Base-by-base conservation (phyloP, 2,329 filamentous ascomycete species). In the Fusarium piperis region DNA sequence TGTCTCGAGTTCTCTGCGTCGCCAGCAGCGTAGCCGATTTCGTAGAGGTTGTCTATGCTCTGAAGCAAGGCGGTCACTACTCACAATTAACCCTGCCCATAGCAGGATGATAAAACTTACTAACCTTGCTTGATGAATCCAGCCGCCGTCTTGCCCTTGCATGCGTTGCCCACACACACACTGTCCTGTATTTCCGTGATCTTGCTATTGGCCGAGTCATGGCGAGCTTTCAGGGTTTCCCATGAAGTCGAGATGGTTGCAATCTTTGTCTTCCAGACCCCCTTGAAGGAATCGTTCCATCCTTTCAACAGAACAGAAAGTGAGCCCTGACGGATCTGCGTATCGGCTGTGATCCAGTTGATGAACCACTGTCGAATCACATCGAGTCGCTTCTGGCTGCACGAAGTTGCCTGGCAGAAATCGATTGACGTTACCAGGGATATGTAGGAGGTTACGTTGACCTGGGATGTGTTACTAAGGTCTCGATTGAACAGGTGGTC, bases 71-170 rank as follows among this genome's bases (percentile, higher is more conserved):
- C 23, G 4, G 62, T 38, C 1, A 72, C 70, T 72, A 5, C 1
- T 4, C 1, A 1, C 13, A 6, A 26, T 67, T 18, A 70, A 39
- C 8, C 3, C 15, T 1, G 6, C 26, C n/a, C n/a, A 13, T 6
- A 2, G 9, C 9, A 11, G 1, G 0, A 33, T 2, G 10, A 15
- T 6, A 3, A 3, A 3, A 1, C 6, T 8, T 1, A 55, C 59
- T 8, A 0, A 68, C 70, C 57, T n/a, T 73, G 65, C 2, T 57
- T 73, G 26, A 72, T 46, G 20, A 62, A 67, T 9, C 56, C 38
- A 3, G 66, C 55, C 39, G 70, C 67, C 3, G 61, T 66, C 36
- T 71, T 73, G 1, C 70, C 67, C 3, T 59, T 64, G 56, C 70
- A 73, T 8, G 59, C 61, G 3, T 38, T 65, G 12, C 68, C 65